phyloP scores from a whole-genome alignment of 139 green algal genomes.

The Medakamo hakoo region DNA sequence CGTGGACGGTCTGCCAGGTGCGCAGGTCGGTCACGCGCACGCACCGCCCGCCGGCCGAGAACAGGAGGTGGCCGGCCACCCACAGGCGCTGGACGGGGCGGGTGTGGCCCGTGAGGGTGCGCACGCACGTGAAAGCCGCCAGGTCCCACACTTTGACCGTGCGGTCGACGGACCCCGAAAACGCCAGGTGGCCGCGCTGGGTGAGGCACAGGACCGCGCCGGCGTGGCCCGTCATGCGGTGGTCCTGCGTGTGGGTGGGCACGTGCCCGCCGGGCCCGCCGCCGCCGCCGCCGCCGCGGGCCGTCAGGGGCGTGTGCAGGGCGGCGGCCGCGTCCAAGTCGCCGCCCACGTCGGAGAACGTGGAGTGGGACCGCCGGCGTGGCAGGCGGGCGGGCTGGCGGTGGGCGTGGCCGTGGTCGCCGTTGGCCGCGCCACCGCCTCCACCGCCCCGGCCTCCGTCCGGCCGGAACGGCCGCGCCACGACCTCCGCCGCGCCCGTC shows the following conservation, averaged over 20 bases:
- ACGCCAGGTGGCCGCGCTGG: slow-evolving; percentile 29
- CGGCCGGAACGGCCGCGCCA: slow-evolving; percentile 1
- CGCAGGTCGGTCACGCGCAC: slow-evolving; percentile 57
- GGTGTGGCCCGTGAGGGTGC: slow-evolving; percentile 36
- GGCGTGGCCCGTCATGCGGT: slow-evolving; percentile 52
- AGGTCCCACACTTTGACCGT: slow-evolving; percentile 60
- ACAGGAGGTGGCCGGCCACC: slow-evolving; percentile 25
- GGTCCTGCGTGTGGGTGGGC: slow-evolving; percentile 15
- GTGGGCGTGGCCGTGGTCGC: no score
- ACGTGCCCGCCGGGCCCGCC: background rate
- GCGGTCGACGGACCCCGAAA: slow-evolving; percentile 43
- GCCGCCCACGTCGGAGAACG: background rate
- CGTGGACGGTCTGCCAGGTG: slow-evolving; percentile 20
- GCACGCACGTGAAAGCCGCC: slow-evolving; percentile 18
- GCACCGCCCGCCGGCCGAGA: slow-evolving; percentile 40
- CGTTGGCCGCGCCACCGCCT: slow-evolving; percentile 5
- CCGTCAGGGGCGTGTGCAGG: background rate
- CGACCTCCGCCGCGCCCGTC: slow-evolving; percentile 15
- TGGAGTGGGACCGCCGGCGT: no score
- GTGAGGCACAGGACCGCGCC: slow-evolving; percentile 36
- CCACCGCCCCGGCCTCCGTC: slow-evolving; percentile 1
- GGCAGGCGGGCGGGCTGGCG: no score
- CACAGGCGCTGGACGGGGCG: slow-evolving; percentile 51
- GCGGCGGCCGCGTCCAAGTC: background rate
- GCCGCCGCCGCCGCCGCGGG: slow-evolving; percentile 2